phyloP scores from a whole-genome alignment of 371 early-diverging fungal genomes.

The Mortierella sp. region DNA sequence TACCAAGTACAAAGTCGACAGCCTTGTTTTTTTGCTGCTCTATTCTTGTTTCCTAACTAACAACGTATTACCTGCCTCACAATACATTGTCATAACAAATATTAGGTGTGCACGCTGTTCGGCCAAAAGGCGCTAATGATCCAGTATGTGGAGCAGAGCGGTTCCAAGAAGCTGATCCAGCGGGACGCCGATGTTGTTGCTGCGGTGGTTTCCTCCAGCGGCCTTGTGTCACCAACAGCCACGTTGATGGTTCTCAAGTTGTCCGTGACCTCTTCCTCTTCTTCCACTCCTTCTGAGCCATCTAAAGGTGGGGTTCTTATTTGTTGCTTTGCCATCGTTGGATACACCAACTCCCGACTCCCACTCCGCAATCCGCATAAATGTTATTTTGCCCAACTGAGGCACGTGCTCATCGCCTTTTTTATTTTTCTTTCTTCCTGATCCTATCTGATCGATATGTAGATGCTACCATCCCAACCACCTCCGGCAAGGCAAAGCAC shows the following conservation, averaged over 20 bases:
- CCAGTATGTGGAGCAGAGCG: slow-evolving; percentile 20
- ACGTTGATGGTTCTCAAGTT: slow-evolving; percentile 27
- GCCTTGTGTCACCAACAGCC: slow-evolving; percentile 19
- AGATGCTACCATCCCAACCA: not conserved
- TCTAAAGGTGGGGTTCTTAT: slow-evolving; percentile 12
- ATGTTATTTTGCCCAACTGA: not conserved
- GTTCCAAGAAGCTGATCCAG: slow-evolving; percentile 11
- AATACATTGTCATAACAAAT: not conserved
- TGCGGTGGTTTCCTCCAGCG: slow-evolving; percentile 16
- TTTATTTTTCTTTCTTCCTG: not conserved
- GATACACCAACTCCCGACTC: not conserved
- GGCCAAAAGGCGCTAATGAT: slow-evolving; percentile 24
- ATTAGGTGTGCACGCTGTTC: slow-evolving; percentile 30
- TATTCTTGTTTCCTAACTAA: not conserved
- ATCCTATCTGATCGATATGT: not conserved
- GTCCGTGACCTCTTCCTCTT: not conserved
- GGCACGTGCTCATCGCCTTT: not conserved
- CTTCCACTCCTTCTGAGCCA: slow-evolving; percentile 12
- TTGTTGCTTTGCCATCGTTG: slow-evolving; percentile 7
- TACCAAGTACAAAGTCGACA: not conserved
- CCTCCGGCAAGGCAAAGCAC: not conserved
- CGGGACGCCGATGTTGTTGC: slow-evolving; percentile 32
- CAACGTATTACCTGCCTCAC: not conserved
- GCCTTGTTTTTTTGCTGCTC: not conserved
- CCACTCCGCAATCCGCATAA: not conserved